These are phyloP conservation scores for Rhizopogon salebrosus DNA, from an alignment of 768 basidiomycete species.

Conservation along the genomic window DNA sequence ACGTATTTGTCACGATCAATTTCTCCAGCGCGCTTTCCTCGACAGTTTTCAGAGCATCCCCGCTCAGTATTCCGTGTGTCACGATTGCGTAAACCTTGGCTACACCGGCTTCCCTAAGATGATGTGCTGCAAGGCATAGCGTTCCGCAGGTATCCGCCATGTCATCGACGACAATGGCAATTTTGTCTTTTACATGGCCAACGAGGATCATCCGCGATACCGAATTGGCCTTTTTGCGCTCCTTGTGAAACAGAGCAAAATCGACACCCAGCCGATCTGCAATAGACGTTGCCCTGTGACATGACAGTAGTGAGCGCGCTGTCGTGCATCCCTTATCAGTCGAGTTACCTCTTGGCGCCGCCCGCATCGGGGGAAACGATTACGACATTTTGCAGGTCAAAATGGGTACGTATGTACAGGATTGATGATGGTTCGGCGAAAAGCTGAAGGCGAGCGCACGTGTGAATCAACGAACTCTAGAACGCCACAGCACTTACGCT, in stretches of 20 bases:
- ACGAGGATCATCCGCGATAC: constrained; percentile 95
- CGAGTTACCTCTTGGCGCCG: constrained; percentile 84
- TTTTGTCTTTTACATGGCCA: constrained; percentile 87
- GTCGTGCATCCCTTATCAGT: background rate
- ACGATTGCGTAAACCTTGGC: constrained; percentile 85
- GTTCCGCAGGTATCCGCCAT: constrained; percentile 98
- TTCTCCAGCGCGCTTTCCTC: constrained; percentile 77
- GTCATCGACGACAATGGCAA: constrained; percentile 95
- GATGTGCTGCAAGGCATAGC: constrained; percentile 83
- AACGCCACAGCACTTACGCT: constrained; percentile 42
- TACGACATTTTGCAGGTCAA: constrained; percentile 78
- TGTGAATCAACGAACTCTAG: constrained; percentile 13
- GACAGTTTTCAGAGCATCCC: constrained; percentile 75
- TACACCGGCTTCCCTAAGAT: constrained; percentile 87
- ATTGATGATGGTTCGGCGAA: constrained; percentile 96
- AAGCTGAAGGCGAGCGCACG: constrained; percentile 45
- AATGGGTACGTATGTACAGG: constrained; percentile 90
- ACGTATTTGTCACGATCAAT: constrained; percentile 96
- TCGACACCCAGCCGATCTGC: constrained; percentile 95
- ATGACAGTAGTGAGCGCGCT: constrained; percentile 14
- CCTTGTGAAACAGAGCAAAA: constrained; percentile 98
- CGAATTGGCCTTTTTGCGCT: constrained; percentile 94
- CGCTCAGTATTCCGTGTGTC: constrained; percentile 93
- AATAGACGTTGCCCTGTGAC: constrained; percentile 85
- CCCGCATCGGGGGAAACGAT: constrained; percentile 98